These are phyloP conservation scores for Nannochloris sp. DNA, from an alignment of 139 green algal genomes.

Conservation along the genomic window DNA sequence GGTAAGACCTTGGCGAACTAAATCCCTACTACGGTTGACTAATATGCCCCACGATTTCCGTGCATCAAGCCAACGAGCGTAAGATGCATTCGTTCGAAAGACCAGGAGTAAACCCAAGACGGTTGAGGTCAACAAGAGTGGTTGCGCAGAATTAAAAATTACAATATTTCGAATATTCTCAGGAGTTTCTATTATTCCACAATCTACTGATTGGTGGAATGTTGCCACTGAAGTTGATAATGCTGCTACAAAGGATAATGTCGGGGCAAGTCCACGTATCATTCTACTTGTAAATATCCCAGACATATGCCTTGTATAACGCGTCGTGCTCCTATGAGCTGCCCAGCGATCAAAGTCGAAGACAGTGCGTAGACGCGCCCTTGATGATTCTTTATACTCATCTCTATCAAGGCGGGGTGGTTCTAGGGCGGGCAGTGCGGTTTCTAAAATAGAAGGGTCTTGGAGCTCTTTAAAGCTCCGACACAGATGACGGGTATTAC, in stretches of 20 bases:
- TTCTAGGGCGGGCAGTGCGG: no score
- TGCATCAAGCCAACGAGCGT: conserved; percentile 20
- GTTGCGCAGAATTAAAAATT: conserved; percentile 1
- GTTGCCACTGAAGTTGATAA: neutral
- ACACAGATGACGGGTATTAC: no score
- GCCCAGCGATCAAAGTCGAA: conserved; percentile 27
- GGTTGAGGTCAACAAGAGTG: conserved; percentile 19
- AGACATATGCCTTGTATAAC: conserved; percentile 23
- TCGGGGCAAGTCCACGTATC: conserved; percentile 5
- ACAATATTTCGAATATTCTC: neutral
- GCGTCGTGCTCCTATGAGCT: conserved; percentile 15
- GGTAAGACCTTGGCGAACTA: conserved; percentile 15
- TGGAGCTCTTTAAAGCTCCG: no score
- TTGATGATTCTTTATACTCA: conserved; percentile 10
- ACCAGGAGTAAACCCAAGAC: conserved; percentile 29
- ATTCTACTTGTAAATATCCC: conserved; percentile 28
- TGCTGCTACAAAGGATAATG: conserved; percentile 9
- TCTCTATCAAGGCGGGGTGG: neutral
- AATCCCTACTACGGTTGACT: conserved; percentile 11
- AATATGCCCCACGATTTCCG: conserved; percentile 12
- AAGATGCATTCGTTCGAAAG: conserved; percentile 28
- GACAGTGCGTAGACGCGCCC: neutral
- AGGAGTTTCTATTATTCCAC: neutral
- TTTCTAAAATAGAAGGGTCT: no score
- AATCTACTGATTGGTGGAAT: neutral